Conservation (phyloP, 306 rosid species). For the Quercus ilex region DNA sequence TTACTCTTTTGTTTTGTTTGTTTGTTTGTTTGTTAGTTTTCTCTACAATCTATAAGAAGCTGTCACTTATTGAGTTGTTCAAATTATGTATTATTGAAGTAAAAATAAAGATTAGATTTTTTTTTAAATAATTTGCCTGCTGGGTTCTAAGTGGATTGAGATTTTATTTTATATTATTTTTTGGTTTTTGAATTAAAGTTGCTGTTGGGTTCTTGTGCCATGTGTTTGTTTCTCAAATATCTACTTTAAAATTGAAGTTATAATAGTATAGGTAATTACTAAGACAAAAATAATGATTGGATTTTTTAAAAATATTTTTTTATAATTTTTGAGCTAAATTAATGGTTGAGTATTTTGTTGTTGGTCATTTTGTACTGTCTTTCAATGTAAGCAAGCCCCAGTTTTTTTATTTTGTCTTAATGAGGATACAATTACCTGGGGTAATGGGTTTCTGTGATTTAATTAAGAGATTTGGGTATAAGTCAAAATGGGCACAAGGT, state of each 20-base stretch:
- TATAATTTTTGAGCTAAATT: constrained; percentile 18
- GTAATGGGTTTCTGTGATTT: constrained; percentile 1
- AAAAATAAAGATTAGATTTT: not conserved
- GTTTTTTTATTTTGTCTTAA: not conserved
- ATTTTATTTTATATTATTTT: not conserved
- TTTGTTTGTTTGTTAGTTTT: not conserved
- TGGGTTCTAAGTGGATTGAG: not conserved
- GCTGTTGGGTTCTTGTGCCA: not conserved
- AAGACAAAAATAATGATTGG: not conserved
- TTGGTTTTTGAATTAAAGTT: not conserved
- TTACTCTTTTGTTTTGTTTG: not conserved
- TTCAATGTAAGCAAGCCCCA: constrained; percentile 24
- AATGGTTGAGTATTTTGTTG: constrained; percentile 2
- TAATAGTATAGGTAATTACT: not conserved
- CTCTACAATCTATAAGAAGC: not conserved
- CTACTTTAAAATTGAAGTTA: not conserved
- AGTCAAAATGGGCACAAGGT: constrained; percentile 20
- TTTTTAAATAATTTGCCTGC: not conserved
- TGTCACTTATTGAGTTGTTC: not conserved
- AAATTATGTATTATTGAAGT: not conserved
- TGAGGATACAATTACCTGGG: not conserved
- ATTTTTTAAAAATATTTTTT: not conserved
- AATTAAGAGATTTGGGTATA: not conserved
- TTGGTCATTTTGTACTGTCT: constrained; percentile 17
- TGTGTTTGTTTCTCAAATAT: not conserved